Base-by-base conservation (phyloP, 441 rosid genomes). In the Populus hybrid region DNA sequence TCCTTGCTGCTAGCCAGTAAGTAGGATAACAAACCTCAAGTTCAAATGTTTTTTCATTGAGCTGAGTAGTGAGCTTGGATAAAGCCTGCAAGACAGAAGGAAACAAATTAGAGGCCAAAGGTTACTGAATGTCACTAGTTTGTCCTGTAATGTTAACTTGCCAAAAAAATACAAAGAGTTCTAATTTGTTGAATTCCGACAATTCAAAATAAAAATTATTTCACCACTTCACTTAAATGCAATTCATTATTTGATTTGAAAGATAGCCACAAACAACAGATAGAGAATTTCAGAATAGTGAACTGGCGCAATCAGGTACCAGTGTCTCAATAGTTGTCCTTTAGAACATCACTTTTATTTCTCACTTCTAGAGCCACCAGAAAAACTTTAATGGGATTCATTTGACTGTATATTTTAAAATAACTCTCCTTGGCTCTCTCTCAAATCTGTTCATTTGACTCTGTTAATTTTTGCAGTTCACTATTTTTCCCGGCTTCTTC, bases 11-110 rank as follows among this genome's bases (percentile, higher is more conserved):
- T 76, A 67, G 57, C 40, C 81, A 71, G 63, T 32, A 78, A 67
- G 71, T 30, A 79, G 63, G 75, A 74, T 61, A 78, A 81, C 90
- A 71, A 81, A 95, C 99, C 97, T 93, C 98, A 76, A 93, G 92
- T 85, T 93, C 97, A 77, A 95, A 95, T 61, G 89, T 90, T 79
- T 86, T 92, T 82, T 95, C 94, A 69, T 95, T 91, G 35, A 93
- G 87, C 86, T 89, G 95, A 77, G 88, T 83, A 28, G 94, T 83
- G 71, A 95, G 87, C 94, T 91, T 91, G 67, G 94, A 89, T 70
- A 91, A 69, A 79, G 92, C 95, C 99, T 95, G 75, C 80, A 83
- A 74, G 63, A 70, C 67, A 79, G 71, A n/a, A 78, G 78, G 21
- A 78, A 78, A 79, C 26, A 50, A 26, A 78, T 81, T 69, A 86